Evolutionary conservation across 1,284 basidiomycete genomes (phyloP), one percentile per base, ranked within the genome.

Genomic region (Fomes fomentarius): DNA sequence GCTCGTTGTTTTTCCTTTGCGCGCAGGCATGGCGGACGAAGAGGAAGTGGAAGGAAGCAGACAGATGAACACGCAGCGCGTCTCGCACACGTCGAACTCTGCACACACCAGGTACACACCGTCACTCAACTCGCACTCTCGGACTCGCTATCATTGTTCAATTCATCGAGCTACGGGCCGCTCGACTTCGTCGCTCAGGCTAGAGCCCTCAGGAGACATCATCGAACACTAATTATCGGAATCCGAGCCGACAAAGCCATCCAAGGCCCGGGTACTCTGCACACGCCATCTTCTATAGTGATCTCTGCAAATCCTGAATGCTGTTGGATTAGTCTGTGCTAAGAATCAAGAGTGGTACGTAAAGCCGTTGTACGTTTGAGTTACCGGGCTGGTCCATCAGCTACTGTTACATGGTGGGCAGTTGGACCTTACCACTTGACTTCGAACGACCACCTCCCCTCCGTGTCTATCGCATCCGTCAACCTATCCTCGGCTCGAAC

Each of bases 21-120:
- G 61, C 28, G 58, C 46, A 5, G 63, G 54, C 64, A 66, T 66
- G 28, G 19, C 38, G 19, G 17, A 14, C 17, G n/a, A 10, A 26
- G 22, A 22, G 30, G 25, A 30, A 9, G 42, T 17, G 17, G 17
- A 19, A 24, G 9, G 21, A 34, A 38, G 14, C 12, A 28, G 15
- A 17, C 15, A 17, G 17, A 19, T 14, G 21, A 25, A 34, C 15
- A 37, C 34, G 45, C 45, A 22, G 17, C 24, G 8, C 26, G 30
- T 40, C 39, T 40, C 21, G 10, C 19, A 37, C 34, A 12, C 28
- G 28, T 30, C 28, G n/a, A n/a, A n/a, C n/a, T n/a, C n/a, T n/a
- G n/a, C n/a, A n/a, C n/a, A n/a, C n/a, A n/a, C n/a, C n/a, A n/a
- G n/a, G n/a, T n/a, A n/a, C n/a, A n/a, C n/a, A n/a, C n/a, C n/a